Percentiles rank a stretch among this genome's conserved stretches.
Conservation (phyloP, 129 eudicot genomes). For the Artemisia tridentata region DNA sequence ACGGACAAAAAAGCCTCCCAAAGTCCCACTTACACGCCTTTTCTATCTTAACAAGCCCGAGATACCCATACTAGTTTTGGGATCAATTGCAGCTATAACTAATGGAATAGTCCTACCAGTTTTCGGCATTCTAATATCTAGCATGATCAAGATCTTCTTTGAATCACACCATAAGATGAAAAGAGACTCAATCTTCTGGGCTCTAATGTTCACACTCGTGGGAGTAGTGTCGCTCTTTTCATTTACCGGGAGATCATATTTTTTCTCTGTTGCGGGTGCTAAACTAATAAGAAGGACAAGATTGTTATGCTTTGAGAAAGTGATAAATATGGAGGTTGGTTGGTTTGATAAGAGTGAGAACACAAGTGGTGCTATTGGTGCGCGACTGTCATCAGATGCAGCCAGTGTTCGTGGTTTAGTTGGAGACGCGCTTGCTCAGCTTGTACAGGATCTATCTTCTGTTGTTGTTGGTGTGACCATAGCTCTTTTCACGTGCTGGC, state of each 20-base stretch:
- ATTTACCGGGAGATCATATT: conserved; percentile 61
- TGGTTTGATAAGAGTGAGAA: conserved; percentile 86
- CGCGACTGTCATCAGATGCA: conserved; percentile 84
- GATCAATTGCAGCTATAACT: conserved; percentile 52
- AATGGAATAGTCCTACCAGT: conserved; percentile 68
- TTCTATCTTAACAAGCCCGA: conserved; percentile 84
- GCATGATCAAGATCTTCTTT: conserved; percentile 58
- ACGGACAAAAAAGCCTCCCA: conserved; percentile 35
- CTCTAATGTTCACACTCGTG: conserved; percentile 59
- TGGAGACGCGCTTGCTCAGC: conserved; percentile 75
- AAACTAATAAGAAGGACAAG: conserved; percentile 62
- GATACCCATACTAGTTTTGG: conserved; percentile 51
- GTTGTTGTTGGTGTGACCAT: conserved; percentile 51
- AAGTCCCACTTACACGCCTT: conserved; percentile 64
- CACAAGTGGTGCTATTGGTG: conserved; percentile 86
- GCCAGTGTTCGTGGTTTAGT: conserved; percentile 73
- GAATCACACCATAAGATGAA: conserved; percentile 51
- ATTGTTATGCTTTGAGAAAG: conserved; percentile 65
- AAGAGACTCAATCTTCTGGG: conserved; percentile 69
- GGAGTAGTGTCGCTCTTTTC: conserved; percentile 58
- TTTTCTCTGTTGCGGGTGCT: conserved; percentile 72
- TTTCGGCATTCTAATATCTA: conserved; percentile 63
- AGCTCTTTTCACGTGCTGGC: conserved; percentile 83
- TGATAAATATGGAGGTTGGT: conserved; percentile 71
- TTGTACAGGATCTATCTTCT: conserved; percentile 66